Evolutionary conservation across 2,329 filamentous ascomycete species (phyloP), one percentile per base, ranked within the genome.

Genomic region (Stachybotrys chartarum): DNA sequence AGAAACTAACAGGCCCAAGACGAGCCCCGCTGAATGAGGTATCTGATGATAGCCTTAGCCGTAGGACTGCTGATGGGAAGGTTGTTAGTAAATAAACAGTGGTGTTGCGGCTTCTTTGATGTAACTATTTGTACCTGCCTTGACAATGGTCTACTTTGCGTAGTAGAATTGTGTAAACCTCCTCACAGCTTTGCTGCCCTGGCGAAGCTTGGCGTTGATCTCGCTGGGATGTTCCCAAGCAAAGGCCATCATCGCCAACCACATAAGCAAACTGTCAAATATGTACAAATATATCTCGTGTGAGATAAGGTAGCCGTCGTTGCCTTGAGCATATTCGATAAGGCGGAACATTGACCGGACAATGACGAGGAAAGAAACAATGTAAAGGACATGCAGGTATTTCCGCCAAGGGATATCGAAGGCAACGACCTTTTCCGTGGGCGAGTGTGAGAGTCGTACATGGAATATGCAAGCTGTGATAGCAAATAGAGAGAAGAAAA

Each of bases 401-500:
- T 57, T 70, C 67, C 53, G 66, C 70, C 59, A 68, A 51, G 61
- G 75, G 11, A 69, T 57, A 2, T 45, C 14, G 12, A 61, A 32
- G 5, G 58, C 57, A 1, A 52, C 46, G 0, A 61, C 54, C 8
- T 54, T 56, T 1, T 16, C 10, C 5, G 59, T 63, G 3, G 61
- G 64, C 7, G 49, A 35, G 0, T 49, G 54, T 11, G 35, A 32
- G 55, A 68, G 60, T n/a, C 67, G 61, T 1, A 55, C 55, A 57
- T 83, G 75, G 61, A 82, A 82, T 0, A 77, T 57, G 1, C 71
- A 60, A 0, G 77, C 72, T 0, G 75, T 71, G 2, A 75, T 48
- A 35, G 82, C 68, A 60, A 85, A 85, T 53, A 81, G 68, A 6
- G 71, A 70, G 53, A 85, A 83, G 56, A 79, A 75, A n/a, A 80